Conservation (phyloP, 768 basidiomycete species). For the Amylocystis lapponica region DNA sequence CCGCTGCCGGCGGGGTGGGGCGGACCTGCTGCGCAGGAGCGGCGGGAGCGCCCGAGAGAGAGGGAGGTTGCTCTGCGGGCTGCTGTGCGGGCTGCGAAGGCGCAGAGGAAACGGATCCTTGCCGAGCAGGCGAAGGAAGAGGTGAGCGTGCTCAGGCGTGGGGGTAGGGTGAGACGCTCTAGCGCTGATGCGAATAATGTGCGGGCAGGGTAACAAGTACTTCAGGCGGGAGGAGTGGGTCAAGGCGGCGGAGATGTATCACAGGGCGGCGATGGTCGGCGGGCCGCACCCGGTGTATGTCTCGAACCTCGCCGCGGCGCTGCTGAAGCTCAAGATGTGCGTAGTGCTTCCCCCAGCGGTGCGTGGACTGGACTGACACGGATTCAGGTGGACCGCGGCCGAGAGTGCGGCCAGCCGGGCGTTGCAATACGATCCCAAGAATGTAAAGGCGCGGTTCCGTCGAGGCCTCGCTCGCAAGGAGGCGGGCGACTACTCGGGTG, state of each 20-base stretch:
- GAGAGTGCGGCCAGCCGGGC: conserved; percentile 23
- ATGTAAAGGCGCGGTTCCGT: conserved; percentile 30
- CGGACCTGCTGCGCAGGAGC: background rate
- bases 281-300: conserved; percentile 34
- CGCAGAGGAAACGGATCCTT: conserved; percentile 12
- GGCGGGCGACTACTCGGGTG: conserved; percentile 13
- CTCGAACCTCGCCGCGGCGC: conserved; percentile 37
- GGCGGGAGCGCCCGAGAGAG: background rate
- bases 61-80: conserved; percentile 8
- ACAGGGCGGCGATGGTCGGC: conserved; percentile 32
- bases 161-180: background rate
- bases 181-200: no score
- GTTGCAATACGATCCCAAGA: conserved; percentile 24
- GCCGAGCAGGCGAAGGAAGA: conserved; percentile 27
- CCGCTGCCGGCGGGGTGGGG: background rate
- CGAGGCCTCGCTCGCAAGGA: conserved; percentile 30
- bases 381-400: conserved; percentile 24
- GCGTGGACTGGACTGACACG: no score
- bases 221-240: conserved; percentile 34
- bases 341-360: conserved; percentile 4
- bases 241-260: conserved; percentile 36
- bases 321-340: conserved; percentile 33
- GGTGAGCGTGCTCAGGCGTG: conserved; percentile 10
- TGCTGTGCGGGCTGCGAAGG: conserved; percentile 14
- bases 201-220: conserved; percentile 37